A percentile compares a stretch with the other conserved stretches of the same genome.
Evolutionary conservation across 768 basidiomycete species (phyloP).

Genomic region (Rhodotorula toruloides): DNA sequence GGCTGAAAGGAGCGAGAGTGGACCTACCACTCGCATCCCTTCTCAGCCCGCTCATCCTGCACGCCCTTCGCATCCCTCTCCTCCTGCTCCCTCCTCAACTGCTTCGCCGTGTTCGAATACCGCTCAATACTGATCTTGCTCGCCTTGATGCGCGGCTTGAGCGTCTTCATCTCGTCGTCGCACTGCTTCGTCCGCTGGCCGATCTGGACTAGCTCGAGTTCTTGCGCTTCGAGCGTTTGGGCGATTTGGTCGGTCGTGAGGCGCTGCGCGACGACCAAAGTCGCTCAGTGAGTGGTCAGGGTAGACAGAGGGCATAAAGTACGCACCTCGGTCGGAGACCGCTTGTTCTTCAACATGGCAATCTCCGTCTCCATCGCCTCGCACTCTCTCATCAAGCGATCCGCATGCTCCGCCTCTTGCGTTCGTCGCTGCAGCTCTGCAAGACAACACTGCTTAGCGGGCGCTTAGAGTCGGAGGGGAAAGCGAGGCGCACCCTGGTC

Average conservation of each 20-base stretch:
- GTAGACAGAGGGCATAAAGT: background rate
- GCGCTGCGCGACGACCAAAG: constrained; percentile 8
- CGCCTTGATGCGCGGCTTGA: constrained; percentile 22
- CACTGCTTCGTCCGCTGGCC: constrained; percentile 18
- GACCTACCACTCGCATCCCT: constrained; percentile 34
- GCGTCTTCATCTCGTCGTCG: constrained; percentile 19
- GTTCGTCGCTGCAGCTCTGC: constrained; percentile 10
- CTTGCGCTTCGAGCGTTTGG: constrained; percentile 11
- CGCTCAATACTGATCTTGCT: constrained; percentile 28
- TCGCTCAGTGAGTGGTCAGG: background rate
- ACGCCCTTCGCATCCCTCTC: constrained; percentile 32
- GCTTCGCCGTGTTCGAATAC: constrained; percentile 14
- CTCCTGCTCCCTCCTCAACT: constrained; percentile 29
- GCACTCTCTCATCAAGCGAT: constrained; percentile 18
- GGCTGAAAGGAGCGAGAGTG: too few relatives aligned
- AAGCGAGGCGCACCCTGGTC: constrained; percentile 12
- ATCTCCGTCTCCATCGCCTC: constrained; percentile 39
- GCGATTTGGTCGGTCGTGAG: constrained; percentile 27
- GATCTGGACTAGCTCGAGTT: constrained; percentile 10
- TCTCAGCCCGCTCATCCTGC: constrained; percentile 33
- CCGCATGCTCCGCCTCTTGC: constrained; percentile 12
- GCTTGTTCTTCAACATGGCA: constrained; percentile 40
- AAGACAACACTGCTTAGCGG: too few relatives aligned
- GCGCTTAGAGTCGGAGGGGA: too few relatives aligned
- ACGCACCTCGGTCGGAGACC: constrained; percentile 27